A percentile compares a stretch with the other conserved stretches of the same genome.
Evolutionary conservation across 2,329 filamentous ascomycete species (phyloP).

Genomic region (Macrophomina pseudophaseolina): DNA sequence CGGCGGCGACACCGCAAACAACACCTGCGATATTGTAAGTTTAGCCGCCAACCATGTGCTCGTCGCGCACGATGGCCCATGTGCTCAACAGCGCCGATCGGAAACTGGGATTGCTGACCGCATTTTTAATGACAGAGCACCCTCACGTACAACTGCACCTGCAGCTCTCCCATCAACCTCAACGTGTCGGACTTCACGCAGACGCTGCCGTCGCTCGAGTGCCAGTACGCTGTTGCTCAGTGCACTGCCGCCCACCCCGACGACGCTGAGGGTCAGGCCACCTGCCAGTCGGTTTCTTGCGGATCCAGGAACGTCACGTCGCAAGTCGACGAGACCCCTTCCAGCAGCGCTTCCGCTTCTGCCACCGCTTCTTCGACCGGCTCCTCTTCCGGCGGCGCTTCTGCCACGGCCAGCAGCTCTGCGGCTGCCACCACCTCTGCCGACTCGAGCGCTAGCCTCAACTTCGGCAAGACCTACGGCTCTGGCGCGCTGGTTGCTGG

Average conservation of each 20-base stretch:
- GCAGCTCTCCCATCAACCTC: constrained; percentile 59
- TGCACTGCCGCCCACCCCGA: constrained; percentile 55
- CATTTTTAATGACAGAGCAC: constrained; percentile 38
- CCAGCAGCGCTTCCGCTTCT: constrained; percentile 33
- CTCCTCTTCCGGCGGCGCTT: constrained; percentile 2
- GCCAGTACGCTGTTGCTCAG: constrained; percentile 36
- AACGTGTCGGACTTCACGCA: constrained; percentile 61
- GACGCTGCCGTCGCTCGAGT: constrained; percentile 56
- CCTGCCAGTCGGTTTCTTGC: constrained; percentile 59
- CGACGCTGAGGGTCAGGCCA: constrained; percentile 46
- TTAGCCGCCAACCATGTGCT: neutral
- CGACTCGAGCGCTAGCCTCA: constrained; percentile 51
- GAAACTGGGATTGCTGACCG: constrained; percentile 32
- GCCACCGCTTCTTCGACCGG: constrained; percentile 30
- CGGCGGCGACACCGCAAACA: constrained; percentile 54
- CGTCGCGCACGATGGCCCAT: neutral
- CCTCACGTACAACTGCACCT: constrained; percentile 63
- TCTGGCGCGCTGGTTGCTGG: constrained; percentile 58
- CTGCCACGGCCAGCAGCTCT: constrained; percentile 35
- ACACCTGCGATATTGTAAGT: constrained; percentile 64
- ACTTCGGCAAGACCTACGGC: constrained; percentile 56
- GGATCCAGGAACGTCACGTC: constrained; percentile 46
- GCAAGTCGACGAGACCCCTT: constrained; percentile 27
- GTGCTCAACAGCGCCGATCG: neutral
- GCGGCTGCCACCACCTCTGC: constrained; percentile 37